Conservation (phyloP, 306 rosid species). For the Rosa rugosa region DNA sequence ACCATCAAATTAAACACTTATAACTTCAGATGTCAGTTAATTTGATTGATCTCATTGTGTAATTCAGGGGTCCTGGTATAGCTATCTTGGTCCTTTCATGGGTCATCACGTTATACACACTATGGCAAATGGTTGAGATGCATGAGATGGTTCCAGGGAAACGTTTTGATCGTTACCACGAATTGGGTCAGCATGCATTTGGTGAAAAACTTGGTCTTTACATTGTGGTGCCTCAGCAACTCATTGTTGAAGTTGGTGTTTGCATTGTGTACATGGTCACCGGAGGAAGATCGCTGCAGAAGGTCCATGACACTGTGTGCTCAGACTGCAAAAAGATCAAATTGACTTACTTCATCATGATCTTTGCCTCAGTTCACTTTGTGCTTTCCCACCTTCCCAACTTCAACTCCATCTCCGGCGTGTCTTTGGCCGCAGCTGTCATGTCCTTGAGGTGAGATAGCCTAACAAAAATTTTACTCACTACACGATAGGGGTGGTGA, state of each 20-base stretch:
- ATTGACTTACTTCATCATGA: conserved; percentile 51
- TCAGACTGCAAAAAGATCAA: conserved; percentile 32
- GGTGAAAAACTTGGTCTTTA: conserved; percentile 62
- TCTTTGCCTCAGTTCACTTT: conserved; percentile 59
- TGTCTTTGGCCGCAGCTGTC: conserved; percentile 47
- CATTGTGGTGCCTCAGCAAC: conserved; percentile 66
- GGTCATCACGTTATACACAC: conserved; percentile 56
- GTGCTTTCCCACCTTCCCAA: conserved; percentile 62
- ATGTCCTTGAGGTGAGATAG: conserved; percentile 53
- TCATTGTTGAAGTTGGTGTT: conserved; percentile 45
- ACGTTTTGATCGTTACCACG: conserved; percentile 61
- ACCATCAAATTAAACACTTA: background rate
- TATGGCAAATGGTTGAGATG: conserved; percentile 75
- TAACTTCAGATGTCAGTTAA: background rate
- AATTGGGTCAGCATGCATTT: conserved; percentile 56
- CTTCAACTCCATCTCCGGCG: conserved; percentile 51
- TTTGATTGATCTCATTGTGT: background rate
- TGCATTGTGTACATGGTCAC: conserved; percentile 60
- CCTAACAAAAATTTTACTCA: no score
- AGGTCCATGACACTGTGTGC: conserved; percentile 41
- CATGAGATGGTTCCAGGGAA: conserved; percentile 62
- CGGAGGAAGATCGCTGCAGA: conserved; percentile 54
- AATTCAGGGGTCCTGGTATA: conserved; percentile 87
- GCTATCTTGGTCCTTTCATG: conserved; percentile 46
- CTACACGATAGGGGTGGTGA: no score